These are phyloP conservation scores for Daldinia decipiens DNA, from an alignment of 495 filamentous ascomycete genomes.

Conservation along the genomic window DNA sequence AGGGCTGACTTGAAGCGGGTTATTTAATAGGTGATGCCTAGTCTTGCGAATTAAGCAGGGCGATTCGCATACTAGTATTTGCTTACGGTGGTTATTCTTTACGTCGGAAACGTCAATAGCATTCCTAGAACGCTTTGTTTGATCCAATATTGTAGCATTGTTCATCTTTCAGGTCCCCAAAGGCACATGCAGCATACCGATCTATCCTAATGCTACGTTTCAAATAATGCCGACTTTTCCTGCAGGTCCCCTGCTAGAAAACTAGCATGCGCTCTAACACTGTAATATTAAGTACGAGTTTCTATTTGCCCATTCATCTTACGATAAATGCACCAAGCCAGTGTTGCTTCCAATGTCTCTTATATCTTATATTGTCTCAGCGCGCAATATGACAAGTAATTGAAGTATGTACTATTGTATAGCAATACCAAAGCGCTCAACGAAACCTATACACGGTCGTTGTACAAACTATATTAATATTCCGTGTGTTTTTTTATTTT, in stretches of 20 bases:
- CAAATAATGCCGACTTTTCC: not conserved
- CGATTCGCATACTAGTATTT: not conserved
- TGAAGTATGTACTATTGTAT: no score
- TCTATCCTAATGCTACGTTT: slow-evolving; percentile 4
- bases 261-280: no score
- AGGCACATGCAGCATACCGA: not conserved
- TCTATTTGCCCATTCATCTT: not conserved
- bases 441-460: no score
- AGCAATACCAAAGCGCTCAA: no score
- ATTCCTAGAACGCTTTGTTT: not conserved
- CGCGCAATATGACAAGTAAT: no score
- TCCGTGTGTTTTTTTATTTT: not conserved
- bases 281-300: not conserved
- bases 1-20: no score
- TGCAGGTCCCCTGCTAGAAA: not conserved
- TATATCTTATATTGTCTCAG: no score
- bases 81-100: not conserved
- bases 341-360: no score
- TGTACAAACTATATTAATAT: not conserved
- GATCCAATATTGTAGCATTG: not conserved
- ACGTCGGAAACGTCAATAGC: not conserved
- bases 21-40: no score
- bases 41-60: not conserved
- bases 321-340: no score
- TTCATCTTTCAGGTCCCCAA: not conserved